Percentiles rank a stretch among this genome's conserved stretches.
phyloP scores from a whole-genome alignment of 139 green algal species.

The Chlamydomonas incerta region DNA sequence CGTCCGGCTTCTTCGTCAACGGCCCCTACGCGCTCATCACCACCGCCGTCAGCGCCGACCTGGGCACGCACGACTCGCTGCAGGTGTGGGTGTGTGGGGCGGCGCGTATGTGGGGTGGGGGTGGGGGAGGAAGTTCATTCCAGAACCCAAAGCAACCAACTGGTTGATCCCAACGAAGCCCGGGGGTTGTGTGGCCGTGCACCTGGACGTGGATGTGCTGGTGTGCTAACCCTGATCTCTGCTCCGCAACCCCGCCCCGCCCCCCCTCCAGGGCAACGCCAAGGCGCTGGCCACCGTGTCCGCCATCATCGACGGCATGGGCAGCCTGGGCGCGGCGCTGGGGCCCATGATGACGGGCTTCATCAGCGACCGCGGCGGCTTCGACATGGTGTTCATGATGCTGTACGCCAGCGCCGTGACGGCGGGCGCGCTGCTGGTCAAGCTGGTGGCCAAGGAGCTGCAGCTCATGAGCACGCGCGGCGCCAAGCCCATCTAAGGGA shows the following conservation, averaged over 20 bases:
- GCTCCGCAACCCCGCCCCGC: not conserved
- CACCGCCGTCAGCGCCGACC: constrained; percentile 94
- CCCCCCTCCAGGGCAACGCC: constrained; percentile 72
- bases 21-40: constrained; percentile 98
- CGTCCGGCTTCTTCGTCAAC: constrained; percentile 94
- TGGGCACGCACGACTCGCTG: constrained; percentile 92
- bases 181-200: too few relatives aligned
- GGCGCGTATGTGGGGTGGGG: too few relatives aligned
- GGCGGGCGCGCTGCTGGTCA: constrained; percentile 72
- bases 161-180: too few relatives aligned
- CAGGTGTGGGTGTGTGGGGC: constrained; percentile 40
- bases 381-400: constrained; percentile 93
- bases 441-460: constrained; percentile 61
- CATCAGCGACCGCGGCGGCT: constrained; percentile 80
- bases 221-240: too few relatives aligned
- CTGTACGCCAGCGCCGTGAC: constrained; percentile 77
- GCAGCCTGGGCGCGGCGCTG: constrained; percentile 91
- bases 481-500: not conserved
- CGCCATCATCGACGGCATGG: constrained; percentile 98
- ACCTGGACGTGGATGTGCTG: too few relatives aligned
- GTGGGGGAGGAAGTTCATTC: too few relatives aligned
- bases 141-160: too few relatives aligned
- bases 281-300: constrained; percentile 95
- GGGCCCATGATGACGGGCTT: constrained; percentile 93
- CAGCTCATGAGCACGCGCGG: not conserved